Base-by-base conservation (phyloP, 371 early-diverging fungal genomes). In the Rhizopus microsporus region DNA sequence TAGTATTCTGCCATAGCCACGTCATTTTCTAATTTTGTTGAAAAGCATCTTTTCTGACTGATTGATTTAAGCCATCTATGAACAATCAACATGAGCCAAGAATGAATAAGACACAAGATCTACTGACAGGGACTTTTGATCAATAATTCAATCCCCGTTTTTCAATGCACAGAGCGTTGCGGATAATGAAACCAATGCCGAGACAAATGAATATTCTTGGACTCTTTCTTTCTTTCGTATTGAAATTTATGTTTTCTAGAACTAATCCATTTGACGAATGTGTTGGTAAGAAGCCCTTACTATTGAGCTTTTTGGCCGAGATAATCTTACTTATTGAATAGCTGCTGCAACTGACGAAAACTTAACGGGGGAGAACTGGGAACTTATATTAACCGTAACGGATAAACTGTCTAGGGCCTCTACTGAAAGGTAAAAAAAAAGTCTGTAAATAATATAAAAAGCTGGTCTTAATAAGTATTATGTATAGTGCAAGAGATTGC, bases 301-400 rank as follows among this genome's bases (percentile, higher is more conserved):
- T 16, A 48, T 32, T 46, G 30, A 17, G 7, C 12, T 47, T 47
- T 48, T 32, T 30, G 16, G 15, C 9, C 54, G n/a, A 23, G 5
- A 45, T 29, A n/a, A 7, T 17, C 4, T 4, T 31, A 34, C 16
- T 49, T 37, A 3, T 12, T 37, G 13, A 63, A 44, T 68, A 90
- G 90, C 75, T 57, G 79, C 85, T 56, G 97, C 98, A 10, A 96
- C 98, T 4, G 87, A 88, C 71, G 96, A 96, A 68, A 91, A 85
- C 45, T 85, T 94, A 65, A 93, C 95, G 1, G 78, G 85, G 35
- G 98, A 97, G 75, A 92, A 97, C 77, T 97, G 98, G 98, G 88
- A 88, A 48, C 77, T 89, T 31, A 91, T 93, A 58, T 85, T 93
- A 47, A 83, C 85, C 53, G 90, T 97, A 30, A 94, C 95, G 68